Conservation (phyloP, 116 monocot species). For the Posidonia oceanica region DNA sequence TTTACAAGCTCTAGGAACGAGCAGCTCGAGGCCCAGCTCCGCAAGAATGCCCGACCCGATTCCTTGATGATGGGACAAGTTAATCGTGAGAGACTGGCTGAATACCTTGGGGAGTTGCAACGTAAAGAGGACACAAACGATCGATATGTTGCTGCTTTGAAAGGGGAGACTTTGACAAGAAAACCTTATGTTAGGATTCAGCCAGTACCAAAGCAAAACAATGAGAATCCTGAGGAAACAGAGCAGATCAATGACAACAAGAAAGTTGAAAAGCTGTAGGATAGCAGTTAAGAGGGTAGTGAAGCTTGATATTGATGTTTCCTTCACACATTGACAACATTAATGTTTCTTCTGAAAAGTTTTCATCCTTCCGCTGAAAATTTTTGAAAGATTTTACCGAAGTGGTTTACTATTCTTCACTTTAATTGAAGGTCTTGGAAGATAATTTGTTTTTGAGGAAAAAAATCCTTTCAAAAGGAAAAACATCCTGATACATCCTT, state of each 20-base stretch:
- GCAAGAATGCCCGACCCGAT: conserved; percentile 68
- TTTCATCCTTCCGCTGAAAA: too few relatives aligned
- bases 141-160: conserved; percentile 80
- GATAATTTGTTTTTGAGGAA: too few relatives aligned
- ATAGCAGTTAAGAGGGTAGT: too few relatives aligned
- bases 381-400: too few relatives aligned
- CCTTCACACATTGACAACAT: too few relatives aligned
- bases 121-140: conserved; percentile 93
- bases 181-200: conserved; percentile 87
- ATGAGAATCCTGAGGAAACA: conserved; percentile 1
- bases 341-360: too few relatives aligned
- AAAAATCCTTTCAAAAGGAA: too few relatives aligned
- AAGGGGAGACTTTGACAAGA: conserved; percentile 79
- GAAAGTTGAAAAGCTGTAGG: too few relatives aligned
- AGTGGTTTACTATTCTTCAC: too few relatives aligned
- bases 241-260: neutral
- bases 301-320: too few relatives aligned
- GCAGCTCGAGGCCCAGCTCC: conserved; percentile 73
- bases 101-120: conserved; percentile 86
- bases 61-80: conserved; percentile 93
- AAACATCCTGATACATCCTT: too few relatives aligned
- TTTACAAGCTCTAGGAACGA: conserved; percentile 73
- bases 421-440: too few relatives aligned
- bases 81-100: conserved; percentile 78
- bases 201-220: conserved; percentile 27